phyloP scores from a whole-genome alignment of 1,284 basidiomycete genomes.

The Cutaneotrichosporon daszewskae region DNA sequence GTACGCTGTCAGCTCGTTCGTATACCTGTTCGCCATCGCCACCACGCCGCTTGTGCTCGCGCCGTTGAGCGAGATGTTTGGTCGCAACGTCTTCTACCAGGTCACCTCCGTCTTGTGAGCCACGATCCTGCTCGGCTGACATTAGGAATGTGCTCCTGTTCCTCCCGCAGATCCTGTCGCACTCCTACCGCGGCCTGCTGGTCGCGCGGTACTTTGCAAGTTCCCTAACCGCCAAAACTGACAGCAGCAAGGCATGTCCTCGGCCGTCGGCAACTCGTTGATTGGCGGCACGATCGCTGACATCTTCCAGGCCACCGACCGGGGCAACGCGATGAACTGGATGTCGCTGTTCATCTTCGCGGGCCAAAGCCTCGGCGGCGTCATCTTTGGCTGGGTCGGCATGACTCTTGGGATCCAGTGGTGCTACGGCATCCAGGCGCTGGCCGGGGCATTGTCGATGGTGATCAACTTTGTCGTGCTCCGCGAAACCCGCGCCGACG shows the following conservation, averaged over 20 bases:
- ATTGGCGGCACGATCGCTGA: constrained; percentile 46
- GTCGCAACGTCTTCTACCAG: constrained; percentile 38
- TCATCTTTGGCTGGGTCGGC: constrained; percentile 29
- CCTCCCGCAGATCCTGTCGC: constrained; percentile 39
- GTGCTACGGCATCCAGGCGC: constrained; percentile 36
- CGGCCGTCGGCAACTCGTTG: constrained; percentile 37
- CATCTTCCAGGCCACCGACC: constrained; percentile 35
- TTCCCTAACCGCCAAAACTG: not conserved
- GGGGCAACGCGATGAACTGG: constrained; percentile 49
- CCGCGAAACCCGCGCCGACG: constrained; percentile 48
- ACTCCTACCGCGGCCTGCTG: constrained; percentile 35
- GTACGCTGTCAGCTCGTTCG: constrained; percentile 23
- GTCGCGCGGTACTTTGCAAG: constrained; percentile 38
- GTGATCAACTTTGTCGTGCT: constrained; percentile 39
- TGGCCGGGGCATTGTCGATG: constrained; percentile 28
- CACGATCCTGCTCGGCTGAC: not conserved
- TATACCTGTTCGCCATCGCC: constrained; percentile 31
- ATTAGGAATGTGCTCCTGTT: constrained; percentile 32
- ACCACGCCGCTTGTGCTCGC: constrained; percentile 41
- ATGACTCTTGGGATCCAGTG: constrained; percentile 32
- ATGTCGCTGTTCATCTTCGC: constrained; percentile 46
- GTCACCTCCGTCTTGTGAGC: constrained; percentile 34
- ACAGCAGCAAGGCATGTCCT: constrained; percentile 31
- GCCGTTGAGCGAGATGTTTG: constrained; percentile 40
- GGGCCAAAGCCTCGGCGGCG: constrained; percentile 28